These are phyloP conservation scores for Arabidopsis arenosa DNA, from an alignment of 345 rosid genomes.

Conservation along the genomic window DNA sequence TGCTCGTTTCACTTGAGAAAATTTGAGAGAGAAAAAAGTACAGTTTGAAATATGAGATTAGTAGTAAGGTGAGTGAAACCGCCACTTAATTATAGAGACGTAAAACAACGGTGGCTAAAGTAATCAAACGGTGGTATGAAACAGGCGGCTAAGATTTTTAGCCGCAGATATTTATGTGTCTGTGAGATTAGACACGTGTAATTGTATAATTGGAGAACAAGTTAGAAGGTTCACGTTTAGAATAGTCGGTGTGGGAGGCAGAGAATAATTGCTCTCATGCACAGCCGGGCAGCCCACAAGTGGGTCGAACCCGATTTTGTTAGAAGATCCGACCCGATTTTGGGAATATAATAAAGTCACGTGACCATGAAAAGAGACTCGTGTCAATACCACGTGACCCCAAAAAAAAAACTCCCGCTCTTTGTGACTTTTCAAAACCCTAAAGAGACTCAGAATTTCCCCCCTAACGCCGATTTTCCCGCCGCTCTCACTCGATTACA, in stretches of 20 bases:
- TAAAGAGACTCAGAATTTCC: slow-evolving; percentile 21
- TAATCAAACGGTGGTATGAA: slow-evolving; percentile 30
- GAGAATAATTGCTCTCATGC: slow-evolving; percentile 5
- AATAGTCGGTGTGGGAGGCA: neutral
- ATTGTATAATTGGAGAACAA: slow-evolving; percentile 23
- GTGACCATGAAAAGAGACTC: slow-evolving; percentile 3
- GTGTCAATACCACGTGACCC: slow-evolving; percentile 15
- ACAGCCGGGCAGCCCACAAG: neutral
- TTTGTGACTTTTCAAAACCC: slow-evolving; percentile 38
- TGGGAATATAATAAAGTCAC: neutral
- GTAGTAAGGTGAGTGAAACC: slow-evolving; percentile 31
- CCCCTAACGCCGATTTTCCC: slow-evolving; percentile 47
- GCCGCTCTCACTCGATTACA: slow-evolving; percentile 45
- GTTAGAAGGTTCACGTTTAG: slow-evolving; percentile 17
- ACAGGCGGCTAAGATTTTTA: neutral
- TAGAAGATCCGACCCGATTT: no score
- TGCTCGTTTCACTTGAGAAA: neutral
- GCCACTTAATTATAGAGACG: slow-evolving; percentile 20
- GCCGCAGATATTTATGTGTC: neutral
- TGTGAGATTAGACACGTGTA: slow-evolving; percentile 14
- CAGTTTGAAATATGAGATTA: neutral
- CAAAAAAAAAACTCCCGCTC: slow-evolving; percentile 36
- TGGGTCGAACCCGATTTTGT: neutral
- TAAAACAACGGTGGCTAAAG: neutral
- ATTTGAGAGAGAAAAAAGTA: neutral